Conservation (phyloP, 805 yeast genomes). For the Candida parachauliodes region DNA sequence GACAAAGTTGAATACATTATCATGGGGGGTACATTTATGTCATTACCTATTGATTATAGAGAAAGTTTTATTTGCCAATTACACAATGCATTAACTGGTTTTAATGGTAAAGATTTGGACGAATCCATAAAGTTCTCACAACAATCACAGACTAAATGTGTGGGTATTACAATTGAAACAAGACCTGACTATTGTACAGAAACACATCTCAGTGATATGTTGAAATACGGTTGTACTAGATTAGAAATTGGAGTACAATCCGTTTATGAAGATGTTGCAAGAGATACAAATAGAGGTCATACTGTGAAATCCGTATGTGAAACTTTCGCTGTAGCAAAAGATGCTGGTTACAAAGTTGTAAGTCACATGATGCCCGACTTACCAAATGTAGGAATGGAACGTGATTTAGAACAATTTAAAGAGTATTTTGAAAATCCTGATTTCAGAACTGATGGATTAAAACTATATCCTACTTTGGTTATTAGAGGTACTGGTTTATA, state of each 20-base stretch:
- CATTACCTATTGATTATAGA: conserved; percentile 82
- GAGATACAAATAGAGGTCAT: conserved; percentile 97
- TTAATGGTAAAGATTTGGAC: conserved; percentile 78
- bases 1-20: conserved; percentile 97
- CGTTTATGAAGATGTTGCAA: conserved; percentile 95
- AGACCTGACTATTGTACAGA: conserved; percentile 98
- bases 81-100: conserved; percentile 94
- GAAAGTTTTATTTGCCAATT: conserved; percentile 84
- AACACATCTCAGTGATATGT: conserved; percentile 92
- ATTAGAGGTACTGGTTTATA: conserved; percentile 96
- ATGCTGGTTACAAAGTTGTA: conserved; percentile 96
- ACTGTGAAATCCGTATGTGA: conserved; percentile 95
- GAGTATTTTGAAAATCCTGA: conserved; percentile 97
- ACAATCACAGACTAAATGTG: conserved; percentile 94
- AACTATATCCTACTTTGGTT: conserved; percentile 92
- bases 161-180: conserved; percentile 96
- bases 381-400: conserved; percentile 98
- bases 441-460: conserved; percentile 94
- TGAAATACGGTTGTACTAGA: conserved; percentile 93
- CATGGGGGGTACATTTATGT: conserved; percentile 99
- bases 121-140: conserved; percentile 91
- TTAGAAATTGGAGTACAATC: conserved; percentile 96
- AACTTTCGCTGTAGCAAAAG: conserved; percentile 94
- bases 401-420: conserved; percentile 92
- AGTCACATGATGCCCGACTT: conserved; percentile 99